These are phyloP conservation scores for Aspergillus hiratsukae DNA, from an alignment of 2,329 filamentous ascomycete genomes.

Conservation along the genomic window DNA sequence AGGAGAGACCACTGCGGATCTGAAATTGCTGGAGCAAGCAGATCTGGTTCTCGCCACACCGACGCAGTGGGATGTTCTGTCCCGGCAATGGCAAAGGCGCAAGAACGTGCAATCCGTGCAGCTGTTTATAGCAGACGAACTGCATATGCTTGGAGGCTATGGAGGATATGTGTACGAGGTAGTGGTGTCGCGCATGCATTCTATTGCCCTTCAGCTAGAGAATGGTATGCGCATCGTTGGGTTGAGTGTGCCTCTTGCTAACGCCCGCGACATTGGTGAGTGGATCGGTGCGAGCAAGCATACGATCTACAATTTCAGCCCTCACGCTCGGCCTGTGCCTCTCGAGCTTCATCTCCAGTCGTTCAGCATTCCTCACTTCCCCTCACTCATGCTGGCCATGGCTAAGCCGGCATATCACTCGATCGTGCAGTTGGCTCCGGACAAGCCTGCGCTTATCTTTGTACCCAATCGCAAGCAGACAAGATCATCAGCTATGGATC, in stretches of 20 bases:
- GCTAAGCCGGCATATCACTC: constrained; percentile 88
- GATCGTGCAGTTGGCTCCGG: constrained; percentile 78
- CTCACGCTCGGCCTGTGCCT: constrained; percentile 80
- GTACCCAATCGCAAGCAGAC: constrained; percentile 93
- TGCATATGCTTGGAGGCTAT: constrained; percentile 85
- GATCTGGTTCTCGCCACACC: constrained; percentile 92
- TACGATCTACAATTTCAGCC: constrained; percentile 98
- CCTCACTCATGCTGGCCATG: constrained; percentile 98
- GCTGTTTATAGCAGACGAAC: constrained; percentile 89
- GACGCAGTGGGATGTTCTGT: constrained; percentile 91
- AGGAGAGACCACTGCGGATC: constrained; percentile 84
- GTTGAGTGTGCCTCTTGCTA: constrained; percentile 84
- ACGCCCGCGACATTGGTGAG: constrained; percentile 89
- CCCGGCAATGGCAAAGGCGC: constrained; percentile 90
- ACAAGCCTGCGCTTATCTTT: constrained; percentile 88
- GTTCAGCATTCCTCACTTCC: constrained; percentile 93
- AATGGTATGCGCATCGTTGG: constrained; percentile 81
- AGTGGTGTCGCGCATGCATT: constrained; percentile 96
- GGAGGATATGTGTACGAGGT: constrained; percentile 91
- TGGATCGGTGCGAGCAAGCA: constrained; percentile 98
- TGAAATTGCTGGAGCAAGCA: constrained; percentile 80
- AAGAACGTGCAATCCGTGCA: constrained; percentile 91
- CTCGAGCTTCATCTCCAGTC: constrained; percentile 93
- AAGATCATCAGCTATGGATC: constrained; percentile 76
- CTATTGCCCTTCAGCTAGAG: constrained; percentile 84